phyloP scores from a whole-genome alignment of 352 stramenopile species.

The Phytopythium delawarense region DNA sequence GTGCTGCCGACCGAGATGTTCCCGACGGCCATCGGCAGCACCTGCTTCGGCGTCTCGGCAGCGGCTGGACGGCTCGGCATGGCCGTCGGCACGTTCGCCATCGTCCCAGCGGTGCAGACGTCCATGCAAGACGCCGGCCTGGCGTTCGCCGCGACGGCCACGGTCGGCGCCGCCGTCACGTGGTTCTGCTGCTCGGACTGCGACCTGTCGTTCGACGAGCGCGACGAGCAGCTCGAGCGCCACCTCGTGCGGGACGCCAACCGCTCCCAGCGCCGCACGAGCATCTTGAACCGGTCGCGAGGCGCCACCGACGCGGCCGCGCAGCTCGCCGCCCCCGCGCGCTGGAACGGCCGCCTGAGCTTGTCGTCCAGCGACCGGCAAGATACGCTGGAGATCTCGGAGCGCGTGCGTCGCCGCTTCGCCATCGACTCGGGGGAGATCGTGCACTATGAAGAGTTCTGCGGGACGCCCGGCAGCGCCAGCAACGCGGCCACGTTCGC shows the following conservation, averaged over 20 bases:
- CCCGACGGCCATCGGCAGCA: background rate
- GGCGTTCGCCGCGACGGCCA: background rate
- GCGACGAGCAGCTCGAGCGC: slow-evolving; percentile 4
- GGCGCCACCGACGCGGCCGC: background rate
- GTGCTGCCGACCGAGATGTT: slow-evolving; percentile 5
- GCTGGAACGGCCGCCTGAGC: background rate
- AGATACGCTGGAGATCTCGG: background rate
- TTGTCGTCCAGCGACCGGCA: background rate
- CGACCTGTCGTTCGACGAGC: slow-evolving; percentile 4
- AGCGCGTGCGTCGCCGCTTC: background rate
- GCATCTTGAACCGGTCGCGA: background rate
- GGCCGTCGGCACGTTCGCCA: background rate
- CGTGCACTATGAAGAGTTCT: slow-evolving; percentile 1
- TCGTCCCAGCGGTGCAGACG: background rate
- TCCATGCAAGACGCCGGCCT: background rate
- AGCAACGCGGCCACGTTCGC: background rate
- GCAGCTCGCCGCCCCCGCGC: background rate
- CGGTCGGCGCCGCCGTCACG: background rate
- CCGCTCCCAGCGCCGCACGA: background rate
- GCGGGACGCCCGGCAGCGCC: background rate
- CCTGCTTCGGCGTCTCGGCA: background rate
- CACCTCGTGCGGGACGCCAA: background rate
- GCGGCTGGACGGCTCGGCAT: background rate
- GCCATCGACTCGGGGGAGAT: slow-evolving; percentile 1
- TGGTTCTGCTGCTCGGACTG: slow-evolving; percentile 3